Base-by-base conservation (phyloP, 2,329 filamentous ascomycete genomes). In the Ciborinia camelliae region DNA sequence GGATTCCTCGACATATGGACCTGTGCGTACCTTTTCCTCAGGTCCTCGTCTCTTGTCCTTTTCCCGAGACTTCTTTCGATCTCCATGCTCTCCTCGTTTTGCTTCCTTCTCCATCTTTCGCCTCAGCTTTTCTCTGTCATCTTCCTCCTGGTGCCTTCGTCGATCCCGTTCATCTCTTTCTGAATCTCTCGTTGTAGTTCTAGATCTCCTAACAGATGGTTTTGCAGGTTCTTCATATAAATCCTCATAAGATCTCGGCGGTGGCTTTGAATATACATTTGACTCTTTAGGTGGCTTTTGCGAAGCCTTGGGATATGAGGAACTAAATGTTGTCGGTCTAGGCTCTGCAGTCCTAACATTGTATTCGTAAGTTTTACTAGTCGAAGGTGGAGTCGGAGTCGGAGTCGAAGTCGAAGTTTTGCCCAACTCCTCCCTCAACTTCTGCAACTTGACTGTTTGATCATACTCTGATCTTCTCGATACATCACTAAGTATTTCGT, bases 401-500 rank as follows among this genome's bases (percentile, higher is more conserved):
- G 60, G 8, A 73, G 52, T 73, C 15, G 59, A 45, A 30, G 48
- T 30, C 9, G 59, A 35, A 35, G 32, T 63, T 39, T 63, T 62
- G 52, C 70, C 69, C 69, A 72, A 75, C 73, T 76, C 84, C 78
- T 76, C 84, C 86, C 74, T 84, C 84, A 72, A 78, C 74, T 88
- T 85, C 59, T 84, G 85, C 68, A 93, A 77, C 72, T 82, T 86
- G 67, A 89, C 81, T 74, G 88, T 84, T 61, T 92, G 87, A 77
- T 98, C 92, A 76, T 97, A 97, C 70, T 87, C 86, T 65, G 81
- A 78, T 66, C 91, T 83, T 74, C 88, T 86, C 8, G 80, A 81
- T 35, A 94, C 90, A 74, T 97, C 89, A 73, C 86, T 90, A 67
- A 99, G 85, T 37, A 95, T 82, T 77, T 98, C 95, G 78, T 97